Base-by-base conservation (phyloP, 2,329 filamentous ascomycete species). In the Scytalidium sp. region DNA sequence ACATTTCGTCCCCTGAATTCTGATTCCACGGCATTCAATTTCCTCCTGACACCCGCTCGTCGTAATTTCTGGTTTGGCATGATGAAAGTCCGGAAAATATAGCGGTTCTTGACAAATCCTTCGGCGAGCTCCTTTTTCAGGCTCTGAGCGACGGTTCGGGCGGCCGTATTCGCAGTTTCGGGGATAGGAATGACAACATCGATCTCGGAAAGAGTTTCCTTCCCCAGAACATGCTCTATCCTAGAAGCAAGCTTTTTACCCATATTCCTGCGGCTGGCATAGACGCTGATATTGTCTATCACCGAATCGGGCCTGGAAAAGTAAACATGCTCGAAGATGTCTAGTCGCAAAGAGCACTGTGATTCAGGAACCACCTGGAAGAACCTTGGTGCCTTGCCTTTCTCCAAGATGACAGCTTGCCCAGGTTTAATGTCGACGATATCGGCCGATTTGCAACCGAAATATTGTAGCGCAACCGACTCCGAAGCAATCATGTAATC, bases 401-500 rank as follows among this genome's bases (percentile, higher is more conserved):
- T 95, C 62, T 86, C 76, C 55, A 95, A 85, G 63, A 95, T 90
- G 54, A 95, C 89, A 2, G 90, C 90, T 70, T 96, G 81, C 19
- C 92, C 91, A 0, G 91, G 90, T 47, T 85, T 71, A 56, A 96
- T 88, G 62, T 96, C 88, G 36, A 78, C 70, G 59, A 95, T 85
- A 63, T 90, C 76, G 27, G 69, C 75, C 72, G 94, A 96, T 27
- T 13, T 7, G 25, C 25, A 27, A 15, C 90, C 90, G 43, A 93
- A 84, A 66, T 95, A 90, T 42, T 80, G 80, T 43, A 96, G 74
- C 8, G 90, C 91, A 45, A 96, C 84, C 8, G 87, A 93, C 69
- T 96, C 91, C 0, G 90, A 96, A 1, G 90, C 90, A 75, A 96
- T 82, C 80, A 96, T 90, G 73, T 95, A 96, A 69, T 96, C 91